phyloP scores from a whole-genome alignment of 1,284 basidiomycete genomes.

The Tetrapyrgos nigripes region DNA sequence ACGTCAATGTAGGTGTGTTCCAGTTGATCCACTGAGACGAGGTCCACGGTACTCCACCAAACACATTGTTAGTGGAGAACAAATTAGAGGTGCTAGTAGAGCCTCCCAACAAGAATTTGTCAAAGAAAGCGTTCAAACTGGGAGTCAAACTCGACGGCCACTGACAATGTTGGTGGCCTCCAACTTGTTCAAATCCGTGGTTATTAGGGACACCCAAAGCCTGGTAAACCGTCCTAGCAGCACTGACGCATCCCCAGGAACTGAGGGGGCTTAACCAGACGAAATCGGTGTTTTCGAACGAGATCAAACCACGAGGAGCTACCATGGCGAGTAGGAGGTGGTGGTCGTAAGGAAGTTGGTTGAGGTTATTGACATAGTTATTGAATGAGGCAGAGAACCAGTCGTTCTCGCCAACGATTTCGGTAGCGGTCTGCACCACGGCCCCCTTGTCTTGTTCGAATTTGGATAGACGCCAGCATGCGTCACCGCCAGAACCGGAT shows the following conservation, averaged over 20 bases:
- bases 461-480: constrained; percentile 62
- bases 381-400: constrained; percentile 59
- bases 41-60: constrained; percentile 50
- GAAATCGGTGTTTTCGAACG: constrained; percentile 51
- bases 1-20: constrained; percentile 43
- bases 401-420: constrained; percentile 60
- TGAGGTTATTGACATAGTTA: constrained; percentile 47
- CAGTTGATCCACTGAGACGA: constrained; percentile 53
- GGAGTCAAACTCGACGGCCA: constrained; percentile 51
- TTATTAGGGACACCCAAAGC: constrained; percentile 51
- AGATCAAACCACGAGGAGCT: constrained; percentile 56
- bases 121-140: constrained; percentile 54
- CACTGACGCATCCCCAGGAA: constrained; percentile 49
- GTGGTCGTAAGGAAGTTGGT: constrained; percentile 56
- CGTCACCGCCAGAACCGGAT: constrained; percentile 60
- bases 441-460: constrained; percentile 42
- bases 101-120: constrained; percentile 53
- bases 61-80: constrained; percentile 48
- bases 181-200: constrained; percentile 57
- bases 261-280: constrained; percentile 27
- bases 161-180: constrained; percentile 57
- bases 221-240: constrained; percentile 52
- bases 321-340: constrained; percentile 56
- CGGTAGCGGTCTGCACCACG: constrained; percentile 52
- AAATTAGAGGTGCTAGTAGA: constrained; percentile 1